A percentile compares a stretch with the other conserved stretches of the same genome.
phyloP scores from a whole-genome alignment of 805 yeast species.

The Yarrowia osloensis region DNA sequence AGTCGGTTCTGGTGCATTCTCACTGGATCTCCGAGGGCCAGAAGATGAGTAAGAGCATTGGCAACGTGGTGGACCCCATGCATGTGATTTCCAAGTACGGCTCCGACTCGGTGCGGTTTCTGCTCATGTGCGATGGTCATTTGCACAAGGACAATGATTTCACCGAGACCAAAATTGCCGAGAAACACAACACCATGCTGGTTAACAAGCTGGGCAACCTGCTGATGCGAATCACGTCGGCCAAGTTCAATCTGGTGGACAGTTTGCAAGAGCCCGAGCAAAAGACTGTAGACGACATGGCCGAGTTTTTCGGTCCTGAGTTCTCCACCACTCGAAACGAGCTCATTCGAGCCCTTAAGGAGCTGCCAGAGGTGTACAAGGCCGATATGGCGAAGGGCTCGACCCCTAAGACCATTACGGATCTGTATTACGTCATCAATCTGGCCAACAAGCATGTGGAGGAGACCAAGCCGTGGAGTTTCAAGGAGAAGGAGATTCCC shows the following conservation, averaged over 20 bases:
- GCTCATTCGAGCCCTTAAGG: constrained; percentile 39
- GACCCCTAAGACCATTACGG: constrained; percentile 56
- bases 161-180: constrained; percentile 58
- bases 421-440: constrained; percentile 61
- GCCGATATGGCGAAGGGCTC: constrained; percentile 51
- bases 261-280: constrained; percentile 40
- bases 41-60: constrained; percentile 91
- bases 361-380: constrained; percentile 48
- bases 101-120: constrained; percentile 62
- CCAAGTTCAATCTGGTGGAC: constrained; percentile 59
- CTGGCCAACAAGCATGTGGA: constrained; percentile 70
- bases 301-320: constrained; percentile 15
- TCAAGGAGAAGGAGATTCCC: constrained; percentile 44
- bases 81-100: constrained; percentile 65
- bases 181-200: constrained; percentile 50
- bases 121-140: constrained; percentile 71
- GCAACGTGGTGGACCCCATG: constrained; percentile 92
- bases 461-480: constrained; percentile 73
- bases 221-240: constrained; percentile 70
- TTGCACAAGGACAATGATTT: constrained; percentile 80
- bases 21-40: constrained; percentile 91
- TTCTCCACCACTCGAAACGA: not conserved
- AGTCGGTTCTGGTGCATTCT: constrained; percentile 80
- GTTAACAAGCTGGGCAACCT: constrained; percentile 84
- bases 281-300: constrained; percentile 4